Conservation (phyloP, 768 basidiomycete species). For the Paxillus rubicundulus region DNA sequence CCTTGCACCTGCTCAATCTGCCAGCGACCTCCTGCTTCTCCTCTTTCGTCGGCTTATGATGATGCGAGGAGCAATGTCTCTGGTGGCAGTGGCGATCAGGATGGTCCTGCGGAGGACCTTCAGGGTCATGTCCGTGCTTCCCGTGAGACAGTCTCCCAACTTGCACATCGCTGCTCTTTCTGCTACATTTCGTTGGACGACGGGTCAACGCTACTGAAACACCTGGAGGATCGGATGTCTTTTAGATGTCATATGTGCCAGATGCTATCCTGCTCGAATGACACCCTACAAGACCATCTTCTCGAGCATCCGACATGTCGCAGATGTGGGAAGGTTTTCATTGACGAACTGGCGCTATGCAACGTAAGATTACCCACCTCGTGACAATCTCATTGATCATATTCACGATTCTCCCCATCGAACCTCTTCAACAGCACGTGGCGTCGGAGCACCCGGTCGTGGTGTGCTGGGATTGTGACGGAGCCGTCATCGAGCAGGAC, state of each 20-base stretch:
- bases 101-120: not conserved
- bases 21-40: not conserved
- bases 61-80: not conserved
- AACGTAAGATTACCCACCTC: slow-evolving; percentile 11
- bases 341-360: slow-evolving; percentile 18
- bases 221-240: slow-evolving; percentile 7
- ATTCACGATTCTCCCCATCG: not conserved
- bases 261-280: slow-evolving; percentile 21
- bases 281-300: slow-evolving; percentile 26
- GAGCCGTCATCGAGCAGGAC: slow-evolving; percentile 19
- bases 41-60: not conserved
- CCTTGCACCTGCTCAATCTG: slow-evolving; percentile 10
- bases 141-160: slow-evolving; percentile 6
- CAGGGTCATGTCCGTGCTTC: slow-evolving; percentile 14
- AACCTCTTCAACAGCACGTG: slow-evolving; percentile 17
- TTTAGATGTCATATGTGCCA: slow-evolving; percentile 22
- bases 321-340: slow-evolving; percentile 21
- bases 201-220: slow-evolving; percentile 11
- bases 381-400: not conserved
- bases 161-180: slow-evolving; percentile 13
- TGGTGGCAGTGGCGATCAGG: not conserved
- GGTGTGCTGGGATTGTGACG: slow-evolving; percentile 32
- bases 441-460: slow-evolving; percentile 21
- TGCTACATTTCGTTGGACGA: slow-evolving; percentile 27
- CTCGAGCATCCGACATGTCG: slow-evolving; percentile 22